Evolutionary conservation across 1,284 basidiomycete genomes (phyloP), one percentile per base, ranked within the genome.

Genomic region (Rhodotorula mucilaginosa): DNA sequence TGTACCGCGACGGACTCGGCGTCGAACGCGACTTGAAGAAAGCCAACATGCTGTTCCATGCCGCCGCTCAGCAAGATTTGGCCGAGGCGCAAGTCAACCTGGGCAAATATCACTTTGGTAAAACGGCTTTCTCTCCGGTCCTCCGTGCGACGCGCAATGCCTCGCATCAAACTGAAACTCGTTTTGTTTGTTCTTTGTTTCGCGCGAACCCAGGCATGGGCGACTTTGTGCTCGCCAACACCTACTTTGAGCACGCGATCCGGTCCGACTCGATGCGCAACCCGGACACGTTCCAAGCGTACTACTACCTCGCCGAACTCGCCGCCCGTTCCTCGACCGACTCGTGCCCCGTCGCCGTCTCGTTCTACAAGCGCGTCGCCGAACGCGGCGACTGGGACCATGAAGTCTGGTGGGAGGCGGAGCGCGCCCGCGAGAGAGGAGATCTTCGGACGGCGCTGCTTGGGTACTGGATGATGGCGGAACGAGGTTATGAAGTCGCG

Each of bases 401-500:
- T 70, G 88, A 94, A 78, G 86, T 92, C n/a, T 82, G 94, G 39
- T 84, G 86, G 59, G 90, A 94, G 34, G 93, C 92, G 1, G 92
- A 96, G 79, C 83, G 85, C 65, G 87, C 88, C 15, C 94, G 93
- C 91, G 85, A 86, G 77, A 83, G 86, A 7, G 90, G 87, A 2
- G 89, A 89, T 13, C 85, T 88, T 67, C 79, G 80, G 79, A 82
- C 71, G 67, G 90, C 91, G 2, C 87, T 97, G 82, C 82, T 97
- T n/a, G 88, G 90, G 61, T 97, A 94, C 91, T 94, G 91, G 89
- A 86, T 97, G 65, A 90, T 93, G 49, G 93, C 93, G 7, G 97
- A 99, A 83, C 84, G 91, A 74, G 97, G 97, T 0, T 89, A 87
- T 65, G 96, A 99, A 81, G 86, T 89, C 51, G 96, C 93, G 3